phyloP scores from a whole-genome alignment of 2,329 filamentous ascomycete species.

The Colletotrichum sublineola region DNA sequence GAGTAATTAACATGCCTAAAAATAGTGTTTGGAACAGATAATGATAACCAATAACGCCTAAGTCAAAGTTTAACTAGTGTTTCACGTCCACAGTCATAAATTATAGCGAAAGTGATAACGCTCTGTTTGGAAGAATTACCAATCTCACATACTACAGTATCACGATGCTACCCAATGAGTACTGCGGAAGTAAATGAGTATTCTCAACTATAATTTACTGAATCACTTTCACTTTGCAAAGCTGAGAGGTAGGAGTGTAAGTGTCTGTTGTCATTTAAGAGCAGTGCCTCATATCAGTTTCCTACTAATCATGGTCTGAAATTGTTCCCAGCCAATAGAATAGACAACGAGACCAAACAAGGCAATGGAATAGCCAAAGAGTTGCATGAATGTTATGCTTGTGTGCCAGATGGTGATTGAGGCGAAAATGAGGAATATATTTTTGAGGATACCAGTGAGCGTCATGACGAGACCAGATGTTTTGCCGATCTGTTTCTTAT shows the following conservation, averaged over 20 bases:
- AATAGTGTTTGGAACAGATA: not conserved
- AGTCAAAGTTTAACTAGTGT: accelerated
- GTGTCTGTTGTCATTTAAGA: not conserved
- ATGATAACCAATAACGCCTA: not conserved
- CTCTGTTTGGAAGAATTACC: not conserved
- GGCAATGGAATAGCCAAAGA: not conserved
- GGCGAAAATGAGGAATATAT: not conserved
- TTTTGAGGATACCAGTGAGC: not conserved
- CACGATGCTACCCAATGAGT: not conserved
- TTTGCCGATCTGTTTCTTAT: not conserved
- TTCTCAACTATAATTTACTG: not conserved
- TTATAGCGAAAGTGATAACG: not conserved
- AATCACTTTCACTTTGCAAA: not conserved
- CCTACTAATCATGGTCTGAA: not conserved
- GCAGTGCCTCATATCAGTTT: not conserved
- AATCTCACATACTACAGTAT: accelerated
- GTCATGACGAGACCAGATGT: not conserved
- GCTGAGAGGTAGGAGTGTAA: accelerated
- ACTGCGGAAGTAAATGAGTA: not conserved
- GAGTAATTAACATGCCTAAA: too few relatives aligned
- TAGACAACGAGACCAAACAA: not conserved
- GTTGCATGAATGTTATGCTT: not conserved
- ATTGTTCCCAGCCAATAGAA: not conserved
- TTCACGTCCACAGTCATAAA: not conserved
- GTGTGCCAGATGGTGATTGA: not conserved